Base-by-base conservation (phyloP, 805 yeast genomes). In the Myxozyma neglecta region DNA sequence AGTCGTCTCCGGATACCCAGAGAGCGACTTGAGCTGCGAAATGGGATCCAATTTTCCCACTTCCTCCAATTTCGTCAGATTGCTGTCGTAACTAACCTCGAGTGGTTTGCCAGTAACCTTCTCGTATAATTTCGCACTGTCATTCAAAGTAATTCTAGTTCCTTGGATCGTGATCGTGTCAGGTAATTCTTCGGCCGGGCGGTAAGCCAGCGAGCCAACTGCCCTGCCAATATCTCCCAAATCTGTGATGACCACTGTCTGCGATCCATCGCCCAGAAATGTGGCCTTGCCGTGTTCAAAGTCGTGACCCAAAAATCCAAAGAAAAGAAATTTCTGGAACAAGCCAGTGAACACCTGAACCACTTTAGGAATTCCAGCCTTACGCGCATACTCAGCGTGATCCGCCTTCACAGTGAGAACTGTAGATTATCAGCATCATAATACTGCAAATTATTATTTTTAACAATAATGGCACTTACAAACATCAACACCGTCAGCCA, bases 141-240 rank as follows among this genome's bases (percentile, higher is more conserved):
- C 63, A 50, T 63, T 61, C 47, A 61, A 51, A 9, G 70, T 39
- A 35, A 59, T 20, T 37, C 24, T 24, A 44, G 58, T 66, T 16
- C 70, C 70, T 20, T 59, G 51, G 7, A 72, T 48, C 3, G 20
- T 16, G 32, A 70, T 49, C 9, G 47, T 50, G 18, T 67, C 70
- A 11, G 72, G 71, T 14, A 72, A 46, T 54, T 67, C 69, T 14
- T 49, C 16, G 2, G 60, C 56, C 11, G 69, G 64, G 43, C 64
- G 57, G 32, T 63, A 53, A 2, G 68, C 67, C 11, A 69, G 39
- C 9, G 66, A 55, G 1, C 72, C 74, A 2, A 72, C 63, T 3
- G 71, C 51, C 35, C 56, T 53, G 45, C 71, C 74, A 48, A 71
- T 63, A 47, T 71, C 72, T 16, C n/a, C 36, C 32, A 65, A 39